Evolutionary conservation across 1,284 basidiomycete genomes (phyloP).

Genomic region (Sporisorium reilianum): DNA sequence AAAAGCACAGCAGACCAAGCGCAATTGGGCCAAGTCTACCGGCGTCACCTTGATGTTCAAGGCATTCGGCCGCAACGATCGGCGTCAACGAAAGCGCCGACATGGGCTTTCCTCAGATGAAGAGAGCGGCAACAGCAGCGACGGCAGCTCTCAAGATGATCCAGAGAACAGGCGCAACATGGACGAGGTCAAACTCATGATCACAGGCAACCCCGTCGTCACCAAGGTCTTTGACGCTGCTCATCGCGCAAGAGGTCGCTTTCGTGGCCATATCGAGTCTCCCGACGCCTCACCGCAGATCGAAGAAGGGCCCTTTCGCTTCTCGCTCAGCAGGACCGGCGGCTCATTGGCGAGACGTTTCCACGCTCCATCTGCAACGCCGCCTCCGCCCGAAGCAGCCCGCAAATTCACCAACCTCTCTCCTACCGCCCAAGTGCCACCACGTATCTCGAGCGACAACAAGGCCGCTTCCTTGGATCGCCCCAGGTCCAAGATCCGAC

Average conservation of each 20-base stretch:
- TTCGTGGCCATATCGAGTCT: conserved; percentile 25
- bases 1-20: conserved; percentile 39
- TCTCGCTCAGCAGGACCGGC: conserved; percentile 23
- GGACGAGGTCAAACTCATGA: conserved; percentile 56
- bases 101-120: conserved; percentile 37
- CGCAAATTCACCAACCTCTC: conserved; percentile 10
- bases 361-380: conserved; percentile 20
- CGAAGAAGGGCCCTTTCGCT: conserved; percentile 32
- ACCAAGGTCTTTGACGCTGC: conserved; percentile 32
- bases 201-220: conserved; percentile 53
- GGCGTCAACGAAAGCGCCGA: conserved; percentile 26
- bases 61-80: conserved; percentile 23
- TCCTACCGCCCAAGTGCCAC: conserved; percentile 9
- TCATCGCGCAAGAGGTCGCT: conserved; percentile 18
- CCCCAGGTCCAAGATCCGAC: conserved; percentile 10
- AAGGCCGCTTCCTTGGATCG: conserved; percentile 6
- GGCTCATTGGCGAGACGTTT: conserved; percentile 35
- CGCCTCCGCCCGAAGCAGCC: conserved; percentile 18
- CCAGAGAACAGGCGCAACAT: not conserved
- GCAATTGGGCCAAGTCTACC: conserved; percentile 41
- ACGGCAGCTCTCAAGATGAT: conserved; percentile 7
- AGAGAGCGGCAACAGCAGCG: conserved; percentile 26
- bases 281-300: conserved; percentile 27
- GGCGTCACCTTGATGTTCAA: conserved; percentile 31
- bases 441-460: conserved; percentile 10